Conservation (phyloP, 129 eudicot genomes). For the Calendula officinalis region DNA sequence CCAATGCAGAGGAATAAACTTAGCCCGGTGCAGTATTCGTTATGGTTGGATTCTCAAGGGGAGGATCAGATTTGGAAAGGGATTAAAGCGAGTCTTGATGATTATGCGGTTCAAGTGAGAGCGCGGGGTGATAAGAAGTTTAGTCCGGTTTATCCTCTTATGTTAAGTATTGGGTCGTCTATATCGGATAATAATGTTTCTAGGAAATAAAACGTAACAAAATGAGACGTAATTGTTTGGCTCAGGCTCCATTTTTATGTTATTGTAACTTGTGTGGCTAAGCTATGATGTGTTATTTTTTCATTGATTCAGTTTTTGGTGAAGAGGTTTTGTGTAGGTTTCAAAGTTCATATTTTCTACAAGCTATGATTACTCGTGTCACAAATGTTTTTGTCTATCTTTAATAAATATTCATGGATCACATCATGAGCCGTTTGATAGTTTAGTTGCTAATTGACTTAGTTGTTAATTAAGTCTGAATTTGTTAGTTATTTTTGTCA, state of each 20-base stretch:
- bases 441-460: too few species aligned
- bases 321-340: not conserved
- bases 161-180: slow-evolving; percentile 73
- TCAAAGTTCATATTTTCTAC: too few species aligned
- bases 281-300: slow-evolving; percentile 9
- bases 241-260: not conserved
- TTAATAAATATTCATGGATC: too few species aligned
- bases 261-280: slow-evolving; percentile 6
- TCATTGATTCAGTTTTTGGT: not conserved
- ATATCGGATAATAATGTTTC: slow-evolving; percentile 44
- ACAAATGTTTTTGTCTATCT: too few species aligned
- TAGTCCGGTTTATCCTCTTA: slow-evolving; percentile 87
- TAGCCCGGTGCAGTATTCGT: slow-evolving; percentile 70
- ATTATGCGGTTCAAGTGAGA: slow-evolving; percentile 69
- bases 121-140: slow-evolving; percentile 85
- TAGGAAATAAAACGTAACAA: slow-evolving; percentile 28
- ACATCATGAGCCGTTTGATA: too few species aligned
- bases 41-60: slow-evolving; percentile 92
- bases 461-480: too few species aligned
- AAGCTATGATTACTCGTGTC: too few species aligned
- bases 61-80: slow-evolving; percentile 97
- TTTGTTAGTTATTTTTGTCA: too few species aligned
- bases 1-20: slow-evolving; percentile 88
- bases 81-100: slow-evolving; percentile 84
- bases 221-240: not conserved